A percentile compares a stretch with the other conserved stretches of the same genome.
phyloP scores from a whole-genome alignment of 345 rosid species.

The Chamaenerion angustifolium region DNA sequence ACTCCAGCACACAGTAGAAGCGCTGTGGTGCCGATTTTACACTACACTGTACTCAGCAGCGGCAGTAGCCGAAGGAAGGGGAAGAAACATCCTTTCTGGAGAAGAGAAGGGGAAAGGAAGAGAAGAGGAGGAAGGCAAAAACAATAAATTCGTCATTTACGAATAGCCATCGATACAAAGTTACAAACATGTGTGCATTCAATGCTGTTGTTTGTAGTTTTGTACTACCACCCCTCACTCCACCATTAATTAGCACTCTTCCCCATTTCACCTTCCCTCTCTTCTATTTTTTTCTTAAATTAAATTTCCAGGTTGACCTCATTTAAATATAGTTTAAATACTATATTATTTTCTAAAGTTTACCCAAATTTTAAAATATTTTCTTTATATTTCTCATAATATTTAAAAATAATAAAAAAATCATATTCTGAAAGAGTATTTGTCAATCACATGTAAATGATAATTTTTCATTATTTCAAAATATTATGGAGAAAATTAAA shows the following conservation, averaged over 20 bases:
- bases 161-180: conserved; percentile 1
- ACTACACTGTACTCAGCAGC: not conserved
- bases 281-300: too few species aligned
- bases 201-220: conserved; percentile 3
- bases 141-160: conserved; percentile 4
- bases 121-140: not conserved
- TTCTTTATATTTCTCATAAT: too few species aligned
- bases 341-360: too few species aligned
- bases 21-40: too few species aligned
- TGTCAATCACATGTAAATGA: too few species aligned
- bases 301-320: too few species aligned
- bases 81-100: conserved; percentile 2
- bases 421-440: too few species aligned
- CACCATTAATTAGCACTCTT: conserved; percentile 1
- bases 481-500: too few species aligned
- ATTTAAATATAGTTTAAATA: too few species aligned
- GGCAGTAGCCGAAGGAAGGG: not conserved
- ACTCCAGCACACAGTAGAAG: not conserved
- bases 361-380: too few species aligned
- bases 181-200: conserved; percentile 7
- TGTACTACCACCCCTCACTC: not conserved
- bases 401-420: too few species aligned
- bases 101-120: not conserved
- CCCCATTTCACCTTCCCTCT: not conserved
- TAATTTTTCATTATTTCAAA: too few species aligned